Percentiles rank a stretch among this genome's conserved stretches.
phyloP scores from a whole-genome alignment of 345 rosid species.

The Eutrema heterophyllum region DNA sequence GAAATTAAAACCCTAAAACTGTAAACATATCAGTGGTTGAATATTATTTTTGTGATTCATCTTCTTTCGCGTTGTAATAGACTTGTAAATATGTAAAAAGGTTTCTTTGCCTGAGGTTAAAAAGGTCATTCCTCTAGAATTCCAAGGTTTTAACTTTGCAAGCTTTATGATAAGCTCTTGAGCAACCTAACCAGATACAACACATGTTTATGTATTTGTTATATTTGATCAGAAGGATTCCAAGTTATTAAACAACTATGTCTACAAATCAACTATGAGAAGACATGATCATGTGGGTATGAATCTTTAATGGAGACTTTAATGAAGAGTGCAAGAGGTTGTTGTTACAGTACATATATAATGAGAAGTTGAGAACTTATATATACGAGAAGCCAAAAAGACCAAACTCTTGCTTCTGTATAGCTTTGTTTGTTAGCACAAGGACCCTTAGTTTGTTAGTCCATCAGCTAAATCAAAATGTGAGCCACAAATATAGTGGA shows the following conservation, averaged over 20 bases:
- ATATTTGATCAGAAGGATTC: not conserved
- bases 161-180: not conserved
- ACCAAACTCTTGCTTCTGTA: not conserved
- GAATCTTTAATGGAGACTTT: not conserved
- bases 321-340: too few species aligned
- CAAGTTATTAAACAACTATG: not conserved
- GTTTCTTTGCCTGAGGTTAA: too few species aligned
- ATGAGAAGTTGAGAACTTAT: too few species aligned
- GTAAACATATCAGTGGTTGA: too few species aligned
- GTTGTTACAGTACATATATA: not conserved
- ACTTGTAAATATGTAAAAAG: too few species aligned
- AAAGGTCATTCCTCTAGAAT: too few species aligned
- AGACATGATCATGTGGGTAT: not conserved
- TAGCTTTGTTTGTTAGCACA: not conserved
- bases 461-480: not conserved
- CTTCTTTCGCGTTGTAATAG: too few species aligned
- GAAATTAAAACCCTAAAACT: too few species aligned
- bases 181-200: not conserved
- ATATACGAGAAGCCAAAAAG: not conserved
- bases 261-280: not conserved
- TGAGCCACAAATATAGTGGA: not conserved
- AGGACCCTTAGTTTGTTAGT: not conserved
- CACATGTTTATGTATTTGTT: not conserved
- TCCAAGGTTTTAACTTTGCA: not conserved
- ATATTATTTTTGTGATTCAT: too few species aligned